These are phyloP conservation scores for Cercospora zeina DNA, from an alignment of 2,329 filamentous ascomycete species.

Conservation along the genomic window DNA sequence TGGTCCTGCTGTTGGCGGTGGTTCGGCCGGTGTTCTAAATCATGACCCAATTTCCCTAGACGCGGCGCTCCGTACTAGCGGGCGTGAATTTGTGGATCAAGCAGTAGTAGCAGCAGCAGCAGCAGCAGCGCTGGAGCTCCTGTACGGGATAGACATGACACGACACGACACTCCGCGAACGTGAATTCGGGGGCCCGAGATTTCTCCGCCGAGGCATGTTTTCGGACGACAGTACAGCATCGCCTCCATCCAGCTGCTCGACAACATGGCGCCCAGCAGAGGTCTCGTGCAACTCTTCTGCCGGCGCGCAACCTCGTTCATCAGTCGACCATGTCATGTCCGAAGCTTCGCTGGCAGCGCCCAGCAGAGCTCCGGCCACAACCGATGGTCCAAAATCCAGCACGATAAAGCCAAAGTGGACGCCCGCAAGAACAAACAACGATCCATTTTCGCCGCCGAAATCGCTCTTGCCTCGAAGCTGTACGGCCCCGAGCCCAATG, in stretches of 20 bases:
- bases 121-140: neutral
- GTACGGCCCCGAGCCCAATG: conserved; percentile 69
- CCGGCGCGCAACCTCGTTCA: neutral
- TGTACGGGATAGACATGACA: too few species aligned
- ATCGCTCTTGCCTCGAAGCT: conserved; percentile 77
- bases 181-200: conserved; percentile 1
- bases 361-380: conserved; percentile 65
- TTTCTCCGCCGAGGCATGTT: conserved; percentile 2
- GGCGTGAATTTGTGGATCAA: conserved; percentile 5
- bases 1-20: neutral
- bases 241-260: neutral
- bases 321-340: conserved; percentile 23
- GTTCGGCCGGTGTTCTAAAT: conserved; percentile 1
- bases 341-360: conserved; percentile 31
- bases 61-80: neutral
- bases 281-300: conserved; percentile 23
- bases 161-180: neutral
- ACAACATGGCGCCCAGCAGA: conserved; percentile 39
- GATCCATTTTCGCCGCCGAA: conserved; percentile 67
- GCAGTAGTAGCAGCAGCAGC: neutral
- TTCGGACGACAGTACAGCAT: neutral
- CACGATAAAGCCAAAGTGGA: conserved; percentile 92
- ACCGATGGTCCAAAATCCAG: conserved; percentile 93
- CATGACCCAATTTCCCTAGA: conserved; percentile 15
- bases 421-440: conserved; percentile 70